A percentile compares a stretch with the other conserved stretches of the same genome.
These are phyloP conservation scores for Eutreptiella sp. DNA, from an alignment of 208 protist species.

Conservation along the genomic window DNA sequence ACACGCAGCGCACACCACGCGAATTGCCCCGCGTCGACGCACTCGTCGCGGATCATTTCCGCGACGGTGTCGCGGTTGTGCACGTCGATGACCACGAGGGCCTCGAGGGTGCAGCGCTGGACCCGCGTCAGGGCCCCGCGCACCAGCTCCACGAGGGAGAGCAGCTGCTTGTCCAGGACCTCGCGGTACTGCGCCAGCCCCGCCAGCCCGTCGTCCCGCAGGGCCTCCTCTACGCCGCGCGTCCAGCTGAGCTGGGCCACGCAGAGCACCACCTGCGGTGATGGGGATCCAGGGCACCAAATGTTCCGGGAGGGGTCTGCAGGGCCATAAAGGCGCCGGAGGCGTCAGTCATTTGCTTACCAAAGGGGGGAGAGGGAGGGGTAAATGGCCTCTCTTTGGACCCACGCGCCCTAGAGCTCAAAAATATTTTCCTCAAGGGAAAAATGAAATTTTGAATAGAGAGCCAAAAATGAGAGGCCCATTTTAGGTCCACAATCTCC, in stretches of 20 bases:
- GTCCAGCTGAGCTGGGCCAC: conserved; percentile 85
- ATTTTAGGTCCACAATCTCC: too few species aligned
- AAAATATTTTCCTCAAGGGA: too few species aligned
- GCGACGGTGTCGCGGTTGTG: conserved; percentile 85
- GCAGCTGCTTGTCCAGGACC: conserved; percentile 73
- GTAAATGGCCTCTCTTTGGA: too few species aligned
- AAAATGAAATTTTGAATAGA: too few species aligned
- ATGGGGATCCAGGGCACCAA: too few species aligned
- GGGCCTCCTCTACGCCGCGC: conserved; percentile 78
- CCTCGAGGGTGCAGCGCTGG: conserved; percentile 80
- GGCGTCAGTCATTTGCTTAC: too few species aligned
- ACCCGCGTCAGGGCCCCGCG: conserved; percentile 70
- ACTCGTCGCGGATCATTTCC: conserved; percentile 76
- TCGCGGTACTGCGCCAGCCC: conserved; percentile 74
- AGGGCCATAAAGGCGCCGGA: too few species aligned
- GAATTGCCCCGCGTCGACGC: conserved; percentile 78
- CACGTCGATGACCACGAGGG: conserved; percentile 86
- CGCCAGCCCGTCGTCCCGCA: conserved; percentile 65
- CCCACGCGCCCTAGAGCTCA: too few species aligned
- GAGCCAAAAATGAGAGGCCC: too few species aligned
- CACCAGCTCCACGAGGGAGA: conserved; percentile 82
- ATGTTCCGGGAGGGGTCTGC: too few species aligned
- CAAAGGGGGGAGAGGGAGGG: too few species aligned
- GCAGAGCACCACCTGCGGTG: conserved; percentile 78
- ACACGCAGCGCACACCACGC: too few species aligned